Evolutionary conservation across 139 green algal genomes (phyloP), one percentile per base, ranked within the genome.

Genomic region (Trebouxia sp.): DNA sequence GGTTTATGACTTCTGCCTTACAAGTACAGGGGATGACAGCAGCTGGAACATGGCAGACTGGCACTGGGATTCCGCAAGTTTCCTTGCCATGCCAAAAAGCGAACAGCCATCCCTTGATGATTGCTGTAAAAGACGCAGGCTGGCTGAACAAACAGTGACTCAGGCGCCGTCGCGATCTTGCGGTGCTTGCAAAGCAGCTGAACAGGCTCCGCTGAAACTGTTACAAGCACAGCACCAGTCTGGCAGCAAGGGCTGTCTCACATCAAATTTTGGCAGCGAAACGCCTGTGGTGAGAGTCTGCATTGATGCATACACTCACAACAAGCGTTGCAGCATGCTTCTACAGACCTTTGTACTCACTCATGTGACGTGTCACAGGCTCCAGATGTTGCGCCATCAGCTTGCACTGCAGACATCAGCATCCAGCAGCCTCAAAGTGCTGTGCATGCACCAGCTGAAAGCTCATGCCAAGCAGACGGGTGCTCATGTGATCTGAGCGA

Each of bases 31-130:
- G 11, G 89, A 92, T 58, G 87, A 91, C n/a, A 79, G 82, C 15
- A 90, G 85, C 48, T 92, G 89, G 89, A 76, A 80, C 1, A 12
- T 90, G 14, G 82, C 86, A 43, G 89, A 92, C 65, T 92, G 89
- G 89, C 74, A 82, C 42, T 92, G 89, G 89, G 84, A 92, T 42
- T 81, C 87, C 6, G 77, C 79, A 22, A 66, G 78, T 4, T 83
- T 91, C 10, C 65, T 84, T 51, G 87, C 89, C 11, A 78, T 80
- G 26, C 87, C 87, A 6, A 88, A 86, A 35, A 74, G 80, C 41
- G 53, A 38, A 14, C n/a, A 37, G 26, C 28, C n/a, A 32, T 28
- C 22, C n/a, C 17, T 47, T 8, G n/a, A 14, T 45, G 42, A 47
- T n/a, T 32, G 67, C 28, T 47, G 47, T 47, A 79, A 45, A n/a